Evolutionary conservation across 768 basidiomycete species (phyloP), one percentile per base, ranked within the genome.

Genomic region (Kwoniella newhampshirensis): DNA sequence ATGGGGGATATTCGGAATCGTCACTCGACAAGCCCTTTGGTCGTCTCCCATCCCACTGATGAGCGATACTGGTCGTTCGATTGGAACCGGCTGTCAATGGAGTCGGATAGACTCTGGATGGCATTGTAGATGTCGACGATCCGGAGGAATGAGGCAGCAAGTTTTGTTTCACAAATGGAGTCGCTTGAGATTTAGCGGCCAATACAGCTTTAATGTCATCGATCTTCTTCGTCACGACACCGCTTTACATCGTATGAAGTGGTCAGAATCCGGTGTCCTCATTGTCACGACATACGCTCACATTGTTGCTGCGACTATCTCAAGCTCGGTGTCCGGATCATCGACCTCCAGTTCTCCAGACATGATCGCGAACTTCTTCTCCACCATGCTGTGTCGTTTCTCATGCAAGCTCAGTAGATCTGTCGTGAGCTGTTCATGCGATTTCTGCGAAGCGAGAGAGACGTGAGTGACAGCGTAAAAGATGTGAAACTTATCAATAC

Each of bases 161-260:
- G 5, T 40, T 37, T 13, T 28, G 35, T 39, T 18, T 11, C 12
- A 20, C 27, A n/a, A 47, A 43, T 17, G 51, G 18, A n/a, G 46
- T 25, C 3, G 35, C 12, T 23, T 30, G 27, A 2, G 42, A 39
- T 17, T 43, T 36, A 17, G 42, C 42, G 9, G 41, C 41, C 25
- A 50, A 43, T 21, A 40, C 43, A 27, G 53, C 61, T 25, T 54
- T 62, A 39, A 63, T 47, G 5, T 63, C 52, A 26, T 66, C 54
- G 48, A 59, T 64, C 9, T 63, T 51, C 30, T 47, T 59, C 12
- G 39, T 32, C 28, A 62, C 15, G n/a, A 63, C 23, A 28, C 57
- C 57, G n/a, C 64, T 62, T 21, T 49, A 17, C 20, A 8, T 27
- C 47, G 26, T 1, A 18, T 35, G 17, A 42, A 18, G 21, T 45